Evolutionary conservation across 441 rosid species (phyloP), one percentile per base, ranked within the genome.

Genomic region (Kokia cookei): DNA sequence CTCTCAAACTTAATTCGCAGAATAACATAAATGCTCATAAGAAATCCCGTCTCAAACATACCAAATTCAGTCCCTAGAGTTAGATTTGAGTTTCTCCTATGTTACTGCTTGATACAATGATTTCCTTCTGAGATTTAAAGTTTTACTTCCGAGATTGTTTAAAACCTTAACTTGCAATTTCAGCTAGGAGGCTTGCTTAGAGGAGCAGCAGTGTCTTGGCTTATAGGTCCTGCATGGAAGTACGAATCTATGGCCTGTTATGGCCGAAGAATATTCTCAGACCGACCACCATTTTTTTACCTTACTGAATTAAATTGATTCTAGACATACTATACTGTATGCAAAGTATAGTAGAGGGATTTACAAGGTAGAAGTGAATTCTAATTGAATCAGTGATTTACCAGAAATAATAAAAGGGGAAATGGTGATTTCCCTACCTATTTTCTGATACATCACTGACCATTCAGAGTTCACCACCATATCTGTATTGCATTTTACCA

Each of bases 101-200:
- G 22, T 19, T 19, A 19, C 22, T 19, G 22, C 22, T 19, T 19
- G 22, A 19, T 19, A 19, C 22, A 19, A 19, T 19, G 22, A 19
- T 19, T 19, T 19, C 22, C 22, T 19, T 19, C 22, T 19, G 22
- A 19, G 22, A n/a, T n/a, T 47, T 47, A 10, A 10, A 47, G 50
- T 47, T 47, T 47, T 47, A 47, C 29, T 40, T 0, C 3, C 1
- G 50, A 17, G 27, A 37, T 63, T 17, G 48, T n/a, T 17, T 26
- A 8, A 61, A 7, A 61, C 35, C 17, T 32, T 15, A 42, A 35
- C 35, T 62, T 1, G 15, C 27, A 59, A 75, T 73, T 73, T 76
- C 78, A 89, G 97, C 48, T 89, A 26, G 97, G 98, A 51, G 98
- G 97, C 24, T 86, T 89, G 74, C 87, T 94, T 61, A 97, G 95